phyloP scores from a whole-genome alignment of 768 basidiomycete genomes.

The Rhodocollybia butyracea region DNA sequence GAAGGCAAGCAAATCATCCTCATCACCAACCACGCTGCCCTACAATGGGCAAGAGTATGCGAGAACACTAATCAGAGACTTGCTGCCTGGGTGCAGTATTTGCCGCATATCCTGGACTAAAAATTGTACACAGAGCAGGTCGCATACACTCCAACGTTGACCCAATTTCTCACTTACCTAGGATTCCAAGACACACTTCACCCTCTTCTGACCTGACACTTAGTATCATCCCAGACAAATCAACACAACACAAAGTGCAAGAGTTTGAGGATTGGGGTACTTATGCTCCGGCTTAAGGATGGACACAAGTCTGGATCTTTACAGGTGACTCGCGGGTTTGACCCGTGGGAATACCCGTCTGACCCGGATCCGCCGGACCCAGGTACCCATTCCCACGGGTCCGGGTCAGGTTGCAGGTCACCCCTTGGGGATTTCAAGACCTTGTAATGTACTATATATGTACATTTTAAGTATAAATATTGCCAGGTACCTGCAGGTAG shows the following conservation, averaged over 20 bases:
- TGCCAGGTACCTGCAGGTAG: no score
- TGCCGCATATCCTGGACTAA: not conserved
- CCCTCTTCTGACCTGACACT: not conserved
- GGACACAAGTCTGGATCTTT: no score
- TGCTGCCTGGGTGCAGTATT: slow-evolving; percentile 10
- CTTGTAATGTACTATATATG: no score
- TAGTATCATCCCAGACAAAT: not conserved
- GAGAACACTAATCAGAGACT: slow-evolving; percentile 18
- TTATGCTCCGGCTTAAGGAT: no score
- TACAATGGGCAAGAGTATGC: slow-evolving; percentile 12
- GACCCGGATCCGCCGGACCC: no score
- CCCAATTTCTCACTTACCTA: not conserved
- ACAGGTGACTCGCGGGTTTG: no score
- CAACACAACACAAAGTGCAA: not conserved
- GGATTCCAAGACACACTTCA: slow-evolving; percentile 2
- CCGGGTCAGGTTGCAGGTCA: no score
- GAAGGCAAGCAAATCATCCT: slow-evolving; percentile 20
- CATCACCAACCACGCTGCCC: slow-evolving; percentile 14
- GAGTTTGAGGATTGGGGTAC: not conserved
- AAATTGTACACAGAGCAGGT: not conserved
- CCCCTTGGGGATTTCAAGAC: no score
- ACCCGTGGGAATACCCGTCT: no score
- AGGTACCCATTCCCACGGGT: no score
- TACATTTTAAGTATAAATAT: no score
- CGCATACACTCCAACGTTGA: not conserved